phyloP scores from a whole-genome alignment of 2,329 filamentous ascomycete genomes.

The Aspergillus tanneri region DNA sequence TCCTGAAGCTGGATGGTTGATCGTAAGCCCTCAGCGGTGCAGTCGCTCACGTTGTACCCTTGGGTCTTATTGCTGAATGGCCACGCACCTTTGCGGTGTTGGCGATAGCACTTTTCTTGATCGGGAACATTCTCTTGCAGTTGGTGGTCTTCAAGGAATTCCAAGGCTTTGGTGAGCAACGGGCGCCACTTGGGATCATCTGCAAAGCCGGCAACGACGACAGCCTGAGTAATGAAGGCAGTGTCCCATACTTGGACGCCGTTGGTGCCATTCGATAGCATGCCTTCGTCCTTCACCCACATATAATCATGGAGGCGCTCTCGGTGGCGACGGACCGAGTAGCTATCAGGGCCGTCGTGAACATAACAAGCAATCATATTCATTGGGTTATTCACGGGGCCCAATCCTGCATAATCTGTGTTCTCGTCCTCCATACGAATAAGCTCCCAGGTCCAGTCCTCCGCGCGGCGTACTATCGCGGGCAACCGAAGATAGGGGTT shows the following conservation, averaged over 20 bases:
- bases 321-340: constrained; percentile 71
- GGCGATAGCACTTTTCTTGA: constrained; percentile 79
- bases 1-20: constrained; percentile 81
- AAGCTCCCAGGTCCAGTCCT: constrained; percentile 77
- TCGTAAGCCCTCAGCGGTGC: constrained; percentile 87
- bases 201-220: constrained; percentile 76
- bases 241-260: constrained; percentile 99
- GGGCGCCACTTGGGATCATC: constrained; percentile 72
- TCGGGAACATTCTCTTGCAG: constrained; percentile 79
- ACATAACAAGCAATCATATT: constrained; percentile 86
- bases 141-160: constrained; percentile 87
- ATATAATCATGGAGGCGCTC: constrained; percentile 82
- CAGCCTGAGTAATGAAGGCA: constrained; percentile 79
- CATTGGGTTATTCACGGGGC: constrained; percentile 86
- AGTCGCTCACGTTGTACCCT: constrained; percentile 94
- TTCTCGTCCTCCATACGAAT: constrained; percentile 92
- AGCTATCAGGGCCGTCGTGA: constrained; percentile 72
- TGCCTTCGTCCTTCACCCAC: constrained; percentile 88
- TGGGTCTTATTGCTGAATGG: constrained; percentile 90
- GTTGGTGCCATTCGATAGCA: constrained; percentile 95
- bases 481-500: constrained; percentile 71
- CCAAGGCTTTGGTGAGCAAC: constrained; percentile 78
- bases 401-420: constrained; percentile 80
- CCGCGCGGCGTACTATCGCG: constrained; percentile 66
- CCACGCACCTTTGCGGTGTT: constrained; percentile 90